phyloP scores from a whole-genome alignment of 768 basidiomycete genomes.

The Gautieria morchelliformis region DNA sequence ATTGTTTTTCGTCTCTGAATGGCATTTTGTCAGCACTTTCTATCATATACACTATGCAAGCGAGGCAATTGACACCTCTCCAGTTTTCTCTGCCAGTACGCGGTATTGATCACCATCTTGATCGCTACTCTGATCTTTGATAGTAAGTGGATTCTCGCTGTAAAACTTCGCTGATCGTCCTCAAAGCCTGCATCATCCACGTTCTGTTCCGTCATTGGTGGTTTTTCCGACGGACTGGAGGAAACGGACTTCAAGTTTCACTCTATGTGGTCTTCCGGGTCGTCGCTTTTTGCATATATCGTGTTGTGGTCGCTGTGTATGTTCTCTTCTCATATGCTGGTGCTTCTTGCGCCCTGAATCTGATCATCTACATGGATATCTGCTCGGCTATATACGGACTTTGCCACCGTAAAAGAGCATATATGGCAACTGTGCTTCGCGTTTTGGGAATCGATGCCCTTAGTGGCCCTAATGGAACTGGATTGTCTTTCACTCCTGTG shows the following conservation, averaged over 20 bases:
- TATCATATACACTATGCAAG: no score
- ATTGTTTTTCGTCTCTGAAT: neutral
- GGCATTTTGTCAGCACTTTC: neutral
- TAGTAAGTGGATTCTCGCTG: neutral
- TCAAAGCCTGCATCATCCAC: neutral
- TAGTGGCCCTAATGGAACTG: no score
- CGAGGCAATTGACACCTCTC: no score
- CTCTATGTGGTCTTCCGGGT: neutral
- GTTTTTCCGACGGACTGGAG: neutral
- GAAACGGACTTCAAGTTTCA: neutral
- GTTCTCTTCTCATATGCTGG: neutral
- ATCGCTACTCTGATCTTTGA: neutral
- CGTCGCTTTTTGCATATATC: neutral
- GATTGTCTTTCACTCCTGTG: neutral
- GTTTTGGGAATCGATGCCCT: no score
- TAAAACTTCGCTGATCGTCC: neutral
- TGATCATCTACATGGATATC: neutral
- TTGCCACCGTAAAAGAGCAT: neutral
- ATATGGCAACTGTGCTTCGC: no score
- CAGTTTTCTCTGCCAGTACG: neutral
- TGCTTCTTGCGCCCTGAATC: neutral
- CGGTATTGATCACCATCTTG: neutral
- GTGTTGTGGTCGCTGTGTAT: constrained; percentile 4
- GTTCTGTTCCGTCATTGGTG: neutral
- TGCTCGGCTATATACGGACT: neutral